These are phyloP conservation scores for Rhodotorula sp. DNA, from an alignment of 1,284 basidiomycete genomes.

Conservation along the genomic window DNA sequence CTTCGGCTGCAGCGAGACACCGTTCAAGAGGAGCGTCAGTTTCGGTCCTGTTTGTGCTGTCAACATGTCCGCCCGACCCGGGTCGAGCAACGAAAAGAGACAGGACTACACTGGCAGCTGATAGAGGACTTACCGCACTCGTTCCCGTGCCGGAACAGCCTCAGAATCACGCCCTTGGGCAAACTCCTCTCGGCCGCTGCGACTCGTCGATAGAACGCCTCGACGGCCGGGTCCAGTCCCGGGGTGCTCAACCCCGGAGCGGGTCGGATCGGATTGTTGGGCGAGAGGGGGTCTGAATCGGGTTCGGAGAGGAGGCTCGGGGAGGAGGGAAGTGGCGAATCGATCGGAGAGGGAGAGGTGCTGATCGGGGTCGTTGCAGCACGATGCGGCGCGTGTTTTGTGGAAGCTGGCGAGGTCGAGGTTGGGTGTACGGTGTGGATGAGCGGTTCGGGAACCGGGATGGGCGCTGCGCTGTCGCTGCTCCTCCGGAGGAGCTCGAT, in stretches of 20 bases:
- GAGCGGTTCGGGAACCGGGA: not conserved
- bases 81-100: too few relatives aligned
- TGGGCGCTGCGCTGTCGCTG: not conserved
- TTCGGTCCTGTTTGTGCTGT: not conserved
- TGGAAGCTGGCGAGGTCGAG: too few relatives aligned
- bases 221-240: slow-evolving; percentile 21
- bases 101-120: not conserved
- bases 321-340: not conserved
- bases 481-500: not conserved
- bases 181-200: slow-evolving; percentile 28
- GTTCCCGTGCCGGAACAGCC: slow-evolving; percentile 41
- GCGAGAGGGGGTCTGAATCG: slow-evolving; percentile 41
- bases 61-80: too few relatives aligned
- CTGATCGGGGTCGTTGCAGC: not conserved
- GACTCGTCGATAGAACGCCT: slow-evolving; percentile 37
- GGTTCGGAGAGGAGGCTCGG: slow-evolving; percentile 6
- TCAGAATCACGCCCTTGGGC: slow-evolving; percentile 31
- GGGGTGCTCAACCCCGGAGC: slow-evolving; percentile 11
- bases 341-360: slow-evolving; percentile 1
- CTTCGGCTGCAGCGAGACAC: not conserved
- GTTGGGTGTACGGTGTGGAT: not conserved
- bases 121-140: slow-evolving; percentile 20
- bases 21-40: not conserved
- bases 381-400: not conserved
- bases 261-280: slow-evolving; percentile 44